Evolutionary conservation across 345 rosid genomes (phyloP).

Genomic region (Ceriops decandra): DNA sequence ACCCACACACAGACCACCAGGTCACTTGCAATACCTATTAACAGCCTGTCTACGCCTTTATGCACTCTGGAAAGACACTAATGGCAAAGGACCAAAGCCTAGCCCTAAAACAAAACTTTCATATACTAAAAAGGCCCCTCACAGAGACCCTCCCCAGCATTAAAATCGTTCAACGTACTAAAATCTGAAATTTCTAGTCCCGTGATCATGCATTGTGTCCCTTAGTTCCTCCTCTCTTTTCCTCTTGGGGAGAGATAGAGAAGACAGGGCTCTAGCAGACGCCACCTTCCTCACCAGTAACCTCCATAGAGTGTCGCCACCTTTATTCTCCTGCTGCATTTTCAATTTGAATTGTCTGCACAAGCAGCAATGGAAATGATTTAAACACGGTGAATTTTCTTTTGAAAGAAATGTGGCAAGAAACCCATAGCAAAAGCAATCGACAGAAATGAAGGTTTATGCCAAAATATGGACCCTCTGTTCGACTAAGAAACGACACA

Average conservation of each 20-base stretch:
- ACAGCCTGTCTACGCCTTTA: background rate
- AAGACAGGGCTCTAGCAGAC: constrained; percentile 62
- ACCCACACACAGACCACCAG: constrained; percentile 5
- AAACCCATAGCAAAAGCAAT: too few relatives aligned
- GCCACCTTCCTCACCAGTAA: constrained; percentile 61
- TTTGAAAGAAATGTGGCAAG: too few relatives aligned
- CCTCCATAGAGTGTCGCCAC: constrained; percentile 60
- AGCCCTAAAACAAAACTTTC: background rate
- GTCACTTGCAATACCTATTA: background rate
- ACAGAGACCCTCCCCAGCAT: background rate
- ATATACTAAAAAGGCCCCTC: too few relatives aligned
- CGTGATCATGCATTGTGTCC: constrained; percentile 19
- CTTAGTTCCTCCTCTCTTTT: constrained; percentile 38
- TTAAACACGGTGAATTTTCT: too few relatives aligned
- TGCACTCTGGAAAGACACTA: background rate
- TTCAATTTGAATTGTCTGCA: constrained; percentile 70
- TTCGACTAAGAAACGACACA: too few relatives aligned
- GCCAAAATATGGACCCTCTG: too few relatives aligned
- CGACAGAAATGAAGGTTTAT: too few relatives aligned
- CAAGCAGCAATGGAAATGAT: background rate
- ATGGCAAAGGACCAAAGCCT: background rate
- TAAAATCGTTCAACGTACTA: background rate
- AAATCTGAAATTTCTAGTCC: constrained; percentile 4
- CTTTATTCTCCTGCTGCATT: constrained; percentile 40
- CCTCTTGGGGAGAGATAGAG: constrained; percentile 54